Evolutionary conservation across 2,329 filamentous ascomycete species (phyloP).

Genomic region (Hymenoscyphus linearis): DNA sequence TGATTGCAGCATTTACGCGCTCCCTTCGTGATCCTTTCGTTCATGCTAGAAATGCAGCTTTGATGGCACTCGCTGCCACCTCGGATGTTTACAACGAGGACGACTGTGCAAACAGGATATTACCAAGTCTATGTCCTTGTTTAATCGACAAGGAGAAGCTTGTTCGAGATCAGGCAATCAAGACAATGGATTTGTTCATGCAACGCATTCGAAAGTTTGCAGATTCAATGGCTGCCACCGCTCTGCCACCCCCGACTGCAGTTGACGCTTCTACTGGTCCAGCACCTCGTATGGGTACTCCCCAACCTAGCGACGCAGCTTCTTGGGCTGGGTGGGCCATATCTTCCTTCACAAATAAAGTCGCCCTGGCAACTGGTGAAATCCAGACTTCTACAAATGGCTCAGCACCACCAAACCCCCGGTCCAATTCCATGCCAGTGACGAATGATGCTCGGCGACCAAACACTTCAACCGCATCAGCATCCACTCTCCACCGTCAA

Average conservation of each 20-base stretch:
- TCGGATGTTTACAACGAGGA: constrained; percentile 83
- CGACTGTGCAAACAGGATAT: constrained; percentile 76
- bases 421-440: constrained; percentile 37
- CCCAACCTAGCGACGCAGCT: constrained; percentile 60
- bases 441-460: constrained; percentile 33
- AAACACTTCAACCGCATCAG: constrained; percentile 41
- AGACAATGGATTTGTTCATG: constrained; percentile 82
- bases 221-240: constrained; percentile 72
- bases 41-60: constrained; percentile 82
- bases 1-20: constrained; percentile 86
- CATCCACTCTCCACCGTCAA: constrained; percentile 56
- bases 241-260: constrained; percentile 59
- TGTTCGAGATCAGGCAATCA: constrained; percentile 84
- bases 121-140: constrained; percentile 78
- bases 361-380: constrained; percentile 77
- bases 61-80: constrained; percentile 82
- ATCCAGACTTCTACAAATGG: constrained; percentile 56
- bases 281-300: constrained; percentile 72
- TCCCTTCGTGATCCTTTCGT: constrained; percentile 91
- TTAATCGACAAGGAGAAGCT: constrained; percentile 95
- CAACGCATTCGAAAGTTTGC: constrained; percentile 76
- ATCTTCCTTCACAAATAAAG: constrained; percentile 94
- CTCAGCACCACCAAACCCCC: constrained; percentile 37
- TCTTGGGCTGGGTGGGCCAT: constrained; percentile 97
- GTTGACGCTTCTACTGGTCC: constrained; percentile 38